These are phyloP conservation scores for Pisolithus sp. DNA, from an alignment of 768 basidiomycete species.

Conservation along the genomic window DNA sequence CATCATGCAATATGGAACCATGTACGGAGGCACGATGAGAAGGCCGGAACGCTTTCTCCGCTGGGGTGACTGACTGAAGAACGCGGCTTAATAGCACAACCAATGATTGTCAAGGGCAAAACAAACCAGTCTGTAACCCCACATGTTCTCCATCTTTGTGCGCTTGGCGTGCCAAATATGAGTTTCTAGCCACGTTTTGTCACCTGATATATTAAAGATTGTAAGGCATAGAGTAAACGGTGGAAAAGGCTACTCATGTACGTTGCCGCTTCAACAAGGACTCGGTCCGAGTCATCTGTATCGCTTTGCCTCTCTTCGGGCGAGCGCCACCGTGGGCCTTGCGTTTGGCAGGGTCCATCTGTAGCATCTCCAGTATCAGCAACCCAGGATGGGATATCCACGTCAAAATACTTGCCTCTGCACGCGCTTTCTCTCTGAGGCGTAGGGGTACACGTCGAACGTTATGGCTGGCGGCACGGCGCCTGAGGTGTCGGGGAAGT, in stretches of 20 bases:
- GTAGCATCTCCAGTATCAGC: conserved; percentile 25
- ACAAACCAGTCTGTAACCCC: conserved; percentile 83
- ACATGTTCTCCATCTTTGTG: conserved; percentile 89
- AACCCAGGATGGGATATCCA: background rate
- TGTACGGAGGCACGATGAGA: conserved; percentile 86
- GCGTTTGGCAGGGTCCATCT: conserved; percentile 52
- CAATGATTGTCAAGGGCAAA: background rate
- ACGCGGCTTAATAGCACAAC: background rate
- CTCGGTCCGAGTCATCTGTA: conserved; percentile 51
- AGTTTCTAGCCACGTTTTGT: conserved; percentile 92
- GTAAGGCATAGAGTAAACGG: background rate
- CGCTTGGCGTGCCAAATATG: conserved; percentile 98
- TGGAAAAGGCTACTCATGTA: conserved; percentile 25
- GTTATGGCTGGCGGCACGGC: conserved; percentile 93
- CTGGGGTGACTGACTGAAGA: conserved; percentile 70
- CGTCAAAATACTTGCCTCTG: conserved; percentile 53
- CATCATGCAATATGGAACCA: conserved; percentile 84
- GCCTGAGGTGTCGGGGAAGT: conserved; percentile 83
- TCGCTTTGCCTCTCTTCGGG: conserved; percentile 61
- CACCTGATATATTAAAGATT: conserved; percentile 37
- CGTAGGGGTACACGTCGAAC: conserved; percentile 84
- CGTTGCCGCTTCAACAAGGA: conserved; percentile 68
- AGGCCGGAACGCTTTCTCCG: conserved; percentile 87
- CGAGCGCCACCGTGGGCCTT: conserved; percentile 28
- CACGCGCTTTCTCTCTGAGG: conserved; percentile 71